Conservation (phyloP, 108 stramenopile species). For the Parmales sp. region DNA sequence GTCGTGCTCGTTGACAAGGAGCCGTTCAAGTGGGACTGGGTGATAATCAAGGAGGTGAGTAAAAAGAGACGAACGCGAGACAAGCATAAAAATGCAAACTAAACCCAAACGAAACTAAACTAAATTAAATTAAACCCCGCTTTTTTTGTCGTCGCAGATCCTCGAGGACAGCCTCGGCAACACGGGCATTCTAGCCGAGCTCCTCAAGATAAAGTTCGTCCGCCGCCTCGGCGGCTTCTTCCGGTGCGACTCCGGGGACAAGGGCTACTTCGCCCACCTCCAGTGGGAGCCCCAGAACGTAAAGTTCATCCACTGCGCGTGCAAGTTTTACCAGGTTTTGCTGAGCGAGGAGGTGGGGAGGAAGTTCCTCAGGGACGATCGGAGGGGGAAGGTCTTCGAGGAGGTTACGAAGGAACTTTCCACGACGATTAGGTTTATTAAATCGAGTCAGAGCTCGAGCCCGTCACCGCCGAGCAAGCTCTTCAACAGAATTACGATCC, state of each 20-base stretch:
- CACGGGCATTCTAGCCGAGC: background rate
- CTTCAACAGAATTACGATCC: background rate
- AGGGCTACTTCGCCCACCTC: constrained; percentile 8
- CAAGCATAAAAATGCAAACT: too few relatives aligned
- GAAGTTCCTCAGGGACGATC: background rate
- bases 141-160: too few relatives aligned
- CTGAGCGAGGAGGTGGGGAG: background rate
- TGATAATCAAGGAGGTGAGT: background rate
- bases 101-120: too few relatives aligned
- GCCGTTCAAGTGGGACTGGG: background rate
- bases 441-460: background rate
- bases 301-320: background rate
- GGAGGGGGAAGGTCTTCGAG: constrained; percentile 10
- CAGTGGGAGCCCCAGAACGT: background rate
- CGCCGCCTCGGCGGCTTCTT: background rate
- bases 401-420: background rate
- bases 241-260: background rate
- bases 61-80: too few relatives aligned
- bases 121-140: too few relatives aligned
- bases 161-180: background rate
- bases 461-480: background rate
- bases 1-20: background rate
- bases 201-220: constrained; percentile 3
- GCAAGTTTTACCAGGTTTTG: constrained; percentile 4
- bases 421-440: background rate